Evolutionary conservation across 768 basidiomycete genomes (phyloP), one percentile per base, ranked within the genome.

Genomic region (Pleurotus tuber-regium): DNA sequence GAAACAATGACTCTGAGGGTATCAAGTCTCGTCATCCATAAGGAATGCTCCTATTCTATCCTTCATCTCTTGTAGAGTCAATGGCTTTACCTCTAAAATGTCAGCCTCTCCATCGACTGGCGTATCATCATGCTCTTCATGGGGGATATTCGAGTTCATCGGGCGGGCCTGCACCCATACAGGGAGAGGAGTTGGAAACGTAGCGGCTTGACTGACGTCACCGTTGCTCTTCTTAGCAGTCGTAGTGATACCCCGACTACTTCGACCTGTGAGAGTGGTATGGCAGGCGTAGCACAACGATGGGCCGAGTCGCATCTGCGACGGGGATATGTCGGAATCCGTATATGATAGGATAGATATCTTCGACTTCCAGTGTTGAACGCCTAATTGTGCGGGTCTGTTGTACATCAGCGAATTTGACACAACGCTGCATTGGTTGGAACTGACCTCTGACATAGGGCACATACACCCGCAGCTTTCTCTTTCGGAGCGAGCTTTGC

Each of bases 401-500:
- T 23, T 24, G 2, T 59, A 48, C 14, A 51, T 12, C 51, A 1
- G 8, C 10, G 12, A 9, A 38, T 16, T 30, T 26, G 4, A 29
- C 8, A 16, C 18, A 21, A 29, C 8, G 21, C 29, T 35, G 1
- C n/a, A 49, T 48, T 4, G 11, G 12, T 21, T 24, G 5, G 54
- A 54, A 49, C 70, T 29, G 44, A 87, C 88, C 87, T 74, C 60
- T 82, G 76, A 60, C 90, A 92, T 4, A 91, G 62, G 10, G 77
- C 58, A 61, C 90, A 92, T 5, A 57, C 60, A 0, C 70, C 73
- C 6, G 66, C 66, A 0, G 80, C 68, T 2, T 66, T 71, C 48
- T 77, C 69, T 62, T 87, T 91, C 0, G 91, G 82, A 7, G 82
- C 76, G 23, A 93, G 66, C 66, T 93, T 93, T 4, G 76, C 83